These are phyloP conservation scores for Aspergillus sp. DNA, from an alignment of 2,329 filamentous ascomycete genomes.

Conservation along the genomic window DNA sequence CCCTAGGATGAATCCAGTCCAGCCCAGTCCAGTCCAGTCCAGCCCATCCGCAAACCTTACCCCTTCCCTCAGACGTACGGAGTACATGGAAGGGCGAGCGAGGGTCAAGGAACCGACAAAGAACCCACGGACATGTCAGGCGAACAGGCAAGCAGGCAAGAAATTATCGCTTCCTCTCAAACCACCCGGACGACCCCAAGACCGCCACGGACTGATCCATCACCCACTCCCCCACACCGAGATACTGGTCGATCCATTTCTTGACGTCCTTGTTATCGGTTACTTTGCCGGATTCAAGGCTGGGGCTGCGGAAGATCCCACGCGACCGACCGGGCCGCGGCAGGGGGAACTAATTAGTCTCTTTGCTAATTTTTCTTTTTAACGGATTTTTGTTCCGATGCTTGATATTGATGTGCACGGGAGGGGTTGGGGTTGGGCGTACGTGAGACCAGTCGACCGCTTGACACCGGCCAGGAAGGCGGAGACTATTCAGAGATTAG, in stretches of 20 bases:
- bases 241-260: constrained; percentile 86
- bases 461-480: constrained; percentile 95
- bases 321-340: constrained; percentile 19
- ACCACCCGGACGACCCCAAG: constrained; percentile 78
- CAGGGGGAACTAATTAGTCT: constrained; percentile 22
- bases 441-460: constrained; percentile 96
- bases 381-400: not conserved
- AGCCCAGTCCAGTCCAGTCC: too few species aligned
- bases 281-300: constrained; percentile 80
- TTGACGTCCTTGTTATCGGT: constrained; percentile 74
- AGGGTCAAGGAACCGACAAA: too few species aligned
- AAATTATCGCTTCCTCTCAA: constrained; percentile 73
- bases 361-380: not conserved
- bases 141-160: not conserved
- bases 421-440: constrained; percentile 42
- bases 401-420: not conserved
- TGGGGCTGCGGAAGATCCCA: constrained; percentile 43
- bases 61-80: too few species aligned
- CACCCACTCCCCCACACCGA: constrained; percentile 91
- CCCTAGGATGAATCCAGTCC: too few species aligned
- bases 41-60: too few species aligned
- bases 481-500: constrained; percentile 55
- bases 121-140: too few species aligned
- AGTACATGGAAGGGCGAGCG: too few species aligned
- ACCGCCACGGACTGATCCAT: constrained; percentile 96